phyloP scores from a whole-genome alignment of 1,284 basidiomycete genomes.

The Papiliotrema terrestris region DNA sequence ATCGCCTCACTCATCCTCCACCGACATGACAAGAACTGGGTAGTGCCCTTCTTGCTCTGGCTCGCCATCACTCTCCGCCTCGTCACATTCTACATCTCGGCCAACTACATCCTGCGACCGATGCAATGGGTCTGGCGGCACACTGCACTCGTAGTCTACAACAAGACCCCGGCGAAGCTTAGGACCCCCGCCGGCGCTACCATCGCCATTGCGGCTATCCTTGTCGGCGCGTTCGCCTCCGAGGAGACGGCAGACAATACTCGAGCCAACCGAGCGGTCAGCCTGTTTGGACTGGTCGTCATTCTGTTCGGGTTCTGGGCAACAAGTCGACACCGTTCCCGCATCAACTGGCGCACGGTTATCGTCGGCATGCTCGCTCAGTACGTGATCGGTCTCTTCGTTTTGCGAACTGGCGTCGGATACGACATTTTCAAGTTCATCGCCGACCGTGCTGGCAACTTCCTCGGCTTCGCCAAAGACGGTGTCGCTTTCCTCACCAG shows the following conservation, averaged over 20 bases:
- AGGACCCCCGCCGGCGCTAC: conserved; percentile 5
- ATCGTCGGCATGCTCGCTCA: conserved; percentile 71
- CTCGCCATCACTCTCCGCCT: conserved; percentile 12
- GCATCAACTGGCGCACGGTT: conserved; percentile 20
- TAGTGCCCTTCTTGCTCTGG: conserved; percentile 16
- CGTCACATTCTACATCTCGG: conserved; percentile 9
- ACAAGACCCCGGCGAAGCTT: conserved; percentile 4
- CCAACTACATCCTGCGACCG: conserved; percentile 4
- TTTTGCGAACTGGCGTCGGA: conserved; percentile 73
- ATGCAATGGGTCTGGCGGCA: conserved; percentile 8
- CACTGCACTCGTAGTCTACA: conserved; percentile 3
- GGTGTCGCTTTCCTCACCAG: conserved; percentile 19
- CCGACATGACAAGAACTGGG: conserved; percentile 11
- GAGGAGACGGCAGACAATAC: conserved; percentile 15
- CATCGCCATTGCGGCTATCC: conserved; percentile 11
- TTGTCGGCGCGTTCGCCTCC: conserved; percentile 11
- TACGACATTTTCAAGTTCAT: conserved; percentile 78
- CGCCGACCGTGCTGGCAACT: conserved; percentile 68
- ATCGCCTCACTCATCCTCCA: conserved; percentile 13
- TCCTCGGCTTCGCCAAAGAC: conserved; percentile 50
- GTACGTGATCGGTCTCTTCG: conserved; percentile 78
- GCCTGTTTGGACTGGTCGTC: conserved; percentile 17
- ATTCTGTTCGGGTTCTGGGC: conserved; percentile 19
- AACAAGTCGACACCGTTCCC: conserved; percentile 11
- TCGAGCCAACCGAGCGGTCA: conserved; percentile 16